Conservation (phyloP, 129 eudicot genomes). For the Arctium lappa region DNA sequence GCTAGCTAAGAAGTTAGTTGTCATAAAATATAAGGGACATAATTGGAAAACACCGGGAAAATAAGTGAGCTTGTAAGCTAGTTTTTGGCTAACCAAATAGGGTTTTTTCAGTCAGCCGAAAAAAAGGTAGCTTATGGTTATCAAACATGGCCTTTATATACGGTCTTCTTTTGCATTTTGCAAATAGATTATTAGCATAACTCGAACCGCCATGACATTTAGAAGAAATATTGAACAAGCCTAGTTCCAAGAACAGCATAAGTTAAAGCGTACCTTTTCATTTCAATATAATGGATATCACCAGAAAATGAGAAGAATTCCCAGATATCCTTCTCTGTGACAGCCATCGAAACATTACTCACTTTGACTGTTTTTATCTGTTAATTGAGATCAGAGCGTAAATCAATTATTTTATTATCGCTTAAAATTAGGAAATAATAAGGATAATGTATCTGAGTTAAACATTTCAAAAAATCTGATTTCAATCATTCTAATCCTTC, state of each 20-base stretch:
- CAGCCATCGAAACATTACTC: slow-evolving; percentile 39
- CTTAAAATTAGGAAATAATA: not conserved
- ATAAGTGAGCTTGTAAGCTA: not conserved
- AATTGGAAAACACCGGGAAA: not conserved
- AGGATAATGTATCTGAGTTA: not conserved
- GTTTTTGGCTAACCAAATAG: not conserved
- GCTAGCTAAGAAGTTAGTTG: not conserved
- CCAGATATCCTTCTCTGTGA: slow-evolving; percentile 40
- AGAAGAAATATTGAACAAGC: not conserved
- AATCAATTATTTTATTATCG: slow-evolving; percentile 7
- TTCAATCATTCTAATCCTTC: not conserved
- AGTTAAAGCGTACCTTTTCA: slow-evolving; percentile 33
- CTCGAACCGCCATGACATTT: not conserved
- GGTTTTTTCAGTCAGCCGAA: not conserved
- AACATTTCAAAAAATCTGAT: too few relatives aligned
- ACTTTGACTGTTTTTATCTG: slow-evolving; percentile 58
- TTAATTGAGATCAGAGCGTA: slow-evolving; percentile 7
- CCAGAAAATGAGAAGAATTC: slow-evolving; percentile 67
- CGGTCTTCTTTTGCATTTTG: not conserved
- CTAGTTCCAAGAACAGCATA: not conserved
- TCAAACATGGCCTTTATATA: not conserved
- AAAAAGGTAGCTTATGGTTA: not conserved
- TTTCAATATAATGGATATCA: slow-evolving; percentile 50
- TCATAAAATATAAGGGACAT: not conserved
- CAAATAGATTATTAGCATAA: not conserved